Evolutionary conservation across 2,329 filamentous ascomycete genomes (phyloP).

Genomic region (Trichoderma atrobrunneum): DNA sequence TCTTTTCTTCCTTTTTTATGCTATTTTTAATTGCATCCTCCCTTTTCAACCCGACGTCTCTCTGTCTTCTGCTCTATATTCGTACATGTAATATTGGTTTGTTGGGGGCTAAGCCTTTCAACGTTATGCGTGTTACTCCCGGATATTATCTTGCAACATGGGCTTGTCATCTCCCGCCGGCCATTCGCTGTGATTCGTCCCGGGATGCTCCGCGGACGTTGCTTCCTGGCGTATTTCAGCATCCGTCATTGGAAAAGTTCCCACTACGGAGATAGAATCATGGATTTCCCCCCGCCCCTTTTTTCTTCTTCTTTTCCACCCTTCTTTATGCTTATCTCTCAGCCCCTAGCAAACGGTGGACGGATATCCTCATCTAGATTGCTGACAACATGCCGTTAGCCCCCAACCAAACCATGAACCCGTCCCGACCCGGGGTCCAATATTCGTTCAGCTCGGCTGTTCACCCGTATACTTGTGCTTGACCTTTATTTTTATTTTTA

Average conservation of each 20-base stretch:
- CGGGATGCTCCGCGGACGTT: slow-evolving; percentile 1
- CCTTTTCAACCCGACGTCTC: neutral
- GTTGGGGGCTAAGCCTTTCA: neutral
- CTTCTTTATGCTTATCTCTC: slow-evolving; percentile 12
- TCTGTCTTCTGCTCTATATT: neutral
- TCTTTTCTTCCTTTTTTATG: neutral
- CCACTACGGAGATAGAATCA: neutral
- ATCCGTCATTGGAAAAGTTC: neutral
- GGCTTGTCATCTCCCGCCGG: neutral
- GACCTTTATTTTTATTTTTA: neutral
- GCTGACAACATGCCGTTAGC: neutral
- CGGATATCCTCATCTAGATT: slow-evolving; percentile 2
- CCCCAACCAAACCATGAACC: neutral
- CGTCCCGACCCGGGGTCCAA: neutral
- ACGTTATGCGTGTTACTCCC: neutral
- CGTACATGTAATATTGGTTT: neutral
- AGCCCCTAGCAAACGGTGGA: neutral
- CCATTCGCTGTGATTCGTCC: neutral
- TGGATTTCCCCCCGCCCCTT: neutral
- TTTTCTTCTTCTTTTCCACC: neutral
- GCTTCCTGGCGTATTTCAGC: neutral
- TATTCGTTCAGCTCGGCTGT: neutral
- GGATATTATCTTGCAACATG: neutral
- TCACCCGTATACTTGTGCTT: neutral
- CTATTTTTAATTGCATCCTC: neutral